These are phyloP conservation scores for Cetraspora pellucida DNA, from an alignment of 192 early-diverging fungal species.

Conservation along the genomic window DNA sequence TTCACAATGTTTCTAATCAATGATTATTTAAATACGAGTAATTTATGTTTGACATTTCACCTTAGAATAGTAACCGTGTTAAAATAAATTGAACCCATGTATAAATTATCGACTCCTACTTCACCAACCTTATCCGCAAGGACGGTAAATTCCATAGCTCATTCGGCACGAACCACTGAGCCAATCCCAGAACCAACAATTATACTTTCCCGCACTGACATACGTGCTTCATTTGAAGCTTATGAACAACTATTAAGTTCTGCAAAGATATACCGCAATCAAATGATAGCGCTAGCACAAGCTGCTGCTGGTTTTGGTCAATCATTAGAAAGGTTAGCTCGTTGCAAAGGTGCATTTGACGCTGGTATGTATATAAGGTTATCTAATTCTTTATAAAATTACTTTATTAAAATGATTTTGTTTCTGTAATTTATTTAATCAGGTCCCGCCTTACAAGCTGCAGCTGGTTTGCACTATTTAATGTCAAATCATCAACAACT, in stretches of 20 bases:
- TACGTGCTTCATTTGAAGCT: constrained; percentile 44
- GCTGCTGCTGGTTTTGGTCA: constrained; percentile 54
- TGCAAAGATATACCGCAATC: constrained; percentile 50
- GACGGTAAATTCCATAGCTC: neutral
- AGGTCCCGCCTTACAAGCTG: constrained; percentile 52
- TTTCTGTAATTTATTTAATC: neutral
- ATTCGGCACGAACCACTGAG: constrained; percentile 37
- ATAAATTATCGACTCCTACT: constrained; percentile 6
- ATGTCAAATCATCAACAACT: constrained; percentile 60
- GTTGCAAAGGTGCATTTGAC: constrained; percentile 46
- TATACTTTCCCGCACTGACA: constrained; percentile 45
- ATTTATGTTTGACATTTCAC: too few relatives aligned
- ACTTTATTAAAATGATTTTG: neutral
- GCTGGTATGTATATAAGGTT: constrained; percentile 25
- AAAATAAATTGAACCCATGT: neutral
- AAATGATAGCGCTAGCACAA: constrained; percentile 48
- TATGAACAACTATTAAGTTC: constrained; percentile 43
- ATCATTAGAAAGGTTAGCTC: constrained; percentile 50
- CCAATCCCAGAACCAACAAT: constrained; percentile 37
- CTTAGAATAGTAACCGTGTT: too few relatives aligned
- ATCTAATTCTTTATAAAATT: neutral
- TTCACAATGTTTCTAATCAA: too few relatives aligned
- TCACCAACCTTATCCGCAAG: constrained; percentile 9
- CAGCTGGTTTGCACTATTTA: constrained; percentile 52
- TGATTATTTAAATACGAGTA: too few relatives aligned